Percentiles rank a stretch among this genome's conserved stretches.
phyloP scores from a whole-genome alignment of 2,329 filamentous ascomycete genomes.

The Polychaeton citri region DNA sequence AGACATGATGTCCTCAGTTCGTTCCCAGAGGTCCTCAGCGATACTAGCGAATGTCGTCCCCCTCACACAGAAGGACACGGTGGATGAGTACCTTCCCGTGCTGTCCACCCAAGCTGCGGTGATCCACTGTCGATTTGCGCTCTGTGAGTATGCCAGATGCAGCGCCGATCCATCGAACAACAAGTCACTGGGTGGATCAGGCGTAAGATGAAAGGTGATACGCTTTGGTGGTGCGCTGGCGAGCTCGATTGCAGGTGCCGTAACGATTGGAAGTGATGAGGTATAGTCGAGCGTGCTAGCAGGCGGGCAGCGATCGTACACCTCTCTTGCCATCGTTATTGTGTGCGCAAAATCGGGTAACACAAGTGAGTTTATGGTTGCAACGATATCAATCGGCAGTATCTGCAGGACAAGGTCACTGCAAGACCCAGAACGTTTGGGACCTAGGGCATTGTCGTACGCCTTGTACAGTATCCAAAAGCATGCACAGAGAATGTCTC shows the following conservation, averaged over 20 bases:
- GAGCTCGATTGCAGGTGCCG: conserved; percentile 58
- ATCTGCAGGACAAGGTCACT: conserved; percentile 64
- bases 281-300: conserved; percentile 14
- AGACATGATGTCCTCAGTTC: conserved; percentile 59
- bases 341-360: conserved; percentile 50
- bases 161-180: conserved; percentile 68
- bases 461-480: conserved; percentile 61
- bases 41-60: conserved; percentile 51
- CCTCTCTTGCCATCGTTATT: conserved; percentile 53
- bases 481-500: conserved; percentile 56
- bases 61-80: conserved; percentile 56
- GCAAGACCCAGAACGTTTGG: conserved; percentile 36
- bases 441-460: conserved; percentile 46
- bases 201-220: conserved; percentile 61
- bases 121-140: conserved; percentile 64
- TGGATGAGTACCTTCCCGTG: conserved; percentile 58
- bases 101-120: conserved; percentile 72
- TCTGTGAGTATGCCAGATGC: conserved; percentile 66
- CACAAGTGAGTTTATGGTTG: conserved; percentile 48
- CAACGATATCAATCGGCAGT: conserved; percentile 54
- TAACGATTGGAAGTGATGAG: conserved; percentile 33
- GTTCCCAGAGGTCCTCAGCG: conserved; percentile 65
- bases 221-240: conserved; percentile 55
- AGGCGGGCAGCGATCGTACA: conserved; percentile 59
- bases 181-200: conserved; percentile 56